Evolutionary conservation across 345 rosid species (phyloP), one percentile per base, ranked within the genome.

Genomic region (Heritiera littoralis): DNA sequence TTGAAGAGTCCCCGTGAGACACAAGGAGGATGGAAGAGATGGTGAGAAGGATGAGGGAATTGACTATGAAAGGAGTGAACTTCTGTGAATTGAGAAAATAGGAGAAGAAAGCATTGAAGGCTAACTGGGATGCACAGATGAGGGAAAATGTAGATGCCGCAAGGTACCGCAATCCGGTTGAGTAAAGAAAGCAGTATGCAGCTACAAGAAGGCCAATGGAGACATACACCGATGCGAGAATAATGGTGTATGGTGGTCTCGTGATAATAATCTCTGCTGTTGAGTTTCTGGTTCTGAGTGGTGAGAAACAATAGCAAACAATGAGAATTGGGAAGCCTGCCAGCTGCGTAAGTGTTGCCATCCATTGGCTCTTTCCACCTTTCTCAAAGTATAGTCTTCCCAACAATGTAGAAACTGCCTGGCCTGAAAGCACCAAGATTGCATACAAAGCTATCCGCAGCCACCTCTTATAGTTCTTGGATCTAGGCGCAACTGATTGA

Each of bases 31-130:
- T 74, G 52, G 90, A 89, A 23, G 93, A 88, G 51, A 84, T 54
- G 0, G 88, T 85, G 43, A 88, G 88, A 67, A 90, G 86, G 65
- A 87, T 78, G 2, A 85, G 15, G 38, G 89, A 87, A 23, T 88
- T 89, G 15, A 84, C 45, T 0, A 79, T 81, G 74, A 82, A 83
- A 49, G 91, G 86, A 32, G 87, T 85, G 85, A 89, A 84, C 69
- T 85, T 88, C 51, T 87, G 89, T 0, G 85, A 78, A 80, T 90
- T 88, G 23, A 90, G 80, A 82, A 89, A 82, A 56, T 13, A 86
- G 0, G 92, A 89, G 81, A 92, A 88, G 46, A 87, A 75, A 58
- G 88, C 89, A 61, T 86, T 90, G 86, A 92, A 89, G 49, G 85
- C 89, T 40, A 87, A n/a, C 5, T 88, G 89, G 0, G 88, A 85